These are phyloP conservation scores for Aspergillus incahuasiensis DNA, from an alignment of 495 filamentous ascomycete genomes.

Conservation along the genomic window DNA sequence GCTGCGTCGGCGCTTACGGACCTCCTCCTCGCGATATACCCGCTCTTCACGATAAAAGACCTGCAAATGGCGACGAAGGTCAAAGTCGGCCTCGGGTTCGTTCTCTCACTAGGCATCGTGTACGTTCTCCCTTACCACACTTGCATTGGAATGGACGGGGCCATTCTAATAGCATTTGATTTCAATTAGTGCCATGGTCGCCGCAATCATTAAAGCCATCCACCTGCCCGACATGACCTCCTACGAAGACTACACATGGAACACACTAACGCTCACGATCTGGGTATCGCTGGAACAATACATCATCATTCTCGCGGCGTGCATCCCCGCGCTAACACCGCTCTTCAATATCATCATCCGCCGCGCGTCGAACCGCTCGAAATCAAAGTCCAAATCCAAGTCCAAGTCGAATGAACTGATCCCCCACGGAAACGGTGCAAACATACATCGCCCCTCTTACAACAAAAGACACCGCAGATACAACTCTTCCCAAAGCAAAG, in stretches of 20 bases:
- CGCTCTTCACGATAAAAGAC: constrained; percentile 8
- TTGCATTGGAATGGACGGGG: no score
- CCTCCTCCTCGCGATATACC: constrained; percentile 12
- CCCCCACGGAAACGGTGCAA: background rate
- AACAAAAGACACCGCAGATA: background rate
- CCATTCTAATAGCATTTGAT: no score
- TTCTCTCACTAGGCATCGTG: constrained; percentile 15
- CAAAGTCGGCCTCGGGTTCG: constrained; percentile 8
- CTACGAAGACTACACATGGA: constrained; percentile 8
- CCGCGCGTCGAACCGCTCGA: background rate
- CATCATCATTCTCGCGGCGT: constrained; percentile 13
- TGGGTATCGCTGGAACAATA: constrained; percentile 13
- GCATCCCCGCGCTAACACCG: constrained; percentile 12
- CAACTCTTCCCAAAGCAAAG: background rate
- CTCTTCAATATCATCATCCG: constrained; percentile 10
- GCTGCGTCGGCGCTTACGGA: constrained; percentile 10
- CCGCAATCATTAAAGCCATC: constrained; percentile 14
- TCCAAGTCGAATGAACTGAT: background rate
- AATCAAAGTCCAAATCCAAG: background rate
- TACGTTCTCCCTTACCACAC: background rate
- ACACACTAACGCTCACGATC: constrained; percentile 4
- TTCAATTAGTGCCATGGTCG: constrained; percentile 15
- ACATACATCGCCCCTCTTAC: background rate
- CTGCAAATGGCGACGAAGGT: constrained; percentile 12
- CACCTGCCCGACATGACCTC: constrained; percentile 3